Base-by-base conservation (phyloP, 257 asterid species). In the Henckelia pumila region DNA sequence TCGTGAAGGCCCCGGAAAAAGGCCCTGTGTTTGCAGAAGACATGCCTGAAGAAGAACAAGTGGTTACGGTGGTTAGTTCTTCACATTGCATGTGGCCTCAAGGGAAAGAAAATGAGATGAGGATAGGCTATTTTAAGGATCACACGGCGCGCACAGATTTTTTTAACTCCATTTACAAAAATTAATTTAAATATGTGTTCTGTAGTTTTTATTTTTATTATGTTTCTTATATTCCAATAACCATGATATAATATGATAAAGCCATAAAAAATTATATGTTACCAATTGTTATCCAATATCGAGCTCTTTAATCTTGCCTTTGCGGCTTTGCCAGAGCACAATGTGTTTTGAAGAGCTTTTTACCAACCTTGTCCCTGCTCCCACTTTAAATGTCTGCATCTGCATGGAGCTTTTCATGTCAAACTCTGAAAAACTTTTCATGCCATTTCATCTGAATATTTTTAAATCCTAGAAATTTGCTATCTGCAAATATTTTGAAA, bases 31-130 rank as follows among this genome's bases (percentile, higher is more conserved):
- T 94, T 77, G 95, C 82, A 9, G 99, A 94, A 79, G 99, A 94
- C 86, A 74, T 94, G 93, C 98, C 99, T 56, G 99, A 94, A 84
- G 98, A 87, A 77, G 96, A 89, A 65, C 96, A 50, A 77, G 93
- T 55, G 63, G 76, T 87, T 77, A 74, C 80, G 64, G 78, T 94
- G 81, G 98, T 91, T 68, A 80, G 85, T 82, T 47, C 61, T 69
- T 61, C 59, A 50, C 63, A 66, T 35, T 71, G 47, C 60, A 33
- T 56, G 8, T 52, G 40, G 64, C 20, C 59, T 71, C 9, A 58
- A 21, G 58, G 66, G 47, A 64, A 16, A 61, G 63, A 58, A 63
- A 72, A 50, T 35, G 56, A 25, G 40, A 62, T 26, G 7, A 60
- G 70, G 57, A 33, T 35, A 37, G 3, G 23, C 56, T 71, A 37